Percentiles rank a stretch among this genome's conserved stretches.
Evolutionary conservation across 1,284 basidiomycete genomes (phyloP).

Genomic region (Hemileccinum hortonii): DNA sequence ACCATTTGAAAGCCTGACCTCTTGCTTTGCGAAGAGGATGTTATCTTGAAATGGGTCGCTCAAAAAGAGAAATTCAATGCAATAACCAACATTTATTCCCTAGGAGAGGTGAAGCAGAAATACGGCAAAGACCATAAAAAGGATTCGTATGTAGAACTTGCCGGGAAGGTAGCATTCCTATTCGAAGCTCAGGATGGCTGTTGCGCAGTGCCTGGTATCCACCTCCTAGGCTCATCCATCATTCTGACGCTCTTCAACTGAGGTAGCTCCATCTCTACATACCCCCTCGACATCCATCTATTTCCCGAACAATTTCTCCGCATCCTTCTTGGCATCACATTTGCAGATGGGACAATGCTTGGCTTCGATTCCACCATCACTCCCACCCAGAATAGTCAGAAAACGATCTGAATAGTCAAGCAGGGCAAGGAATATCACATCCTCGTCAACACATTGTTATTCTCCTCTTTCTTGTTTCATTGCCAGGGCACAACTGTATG

Average conservation of each 20-base stretch:
- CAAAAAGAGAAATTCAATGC: background rate
- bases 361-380: background rate
- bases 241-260: slow-evolving; percentile 1
- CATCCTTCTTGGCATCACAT: slow-evolving; percentile 1
- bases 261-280: background rate
- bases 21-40: background rate
- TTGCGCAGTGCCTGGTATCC: background rate
- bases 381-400: background rate
- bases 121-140: background rate
- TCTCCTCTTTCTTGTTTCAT: background rate
- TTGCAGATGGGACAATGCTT: background rate
- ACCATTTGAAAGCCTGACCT: background rate
- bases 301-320: background rate
- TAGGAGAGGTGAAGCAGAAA: slow-evolving; percentile 2
- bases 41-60: background rate
- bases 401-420: background rate
- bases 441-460: background rate
- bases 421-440: background rate
- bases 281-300: background rate
- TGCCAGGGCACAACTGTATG: slow-evolving; percentile 1
- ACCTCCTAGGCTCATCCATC: background rate
- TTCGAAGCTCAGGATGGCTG: slow-evolving; percentile 1
- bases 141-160: slow-evolving; percentile 1
- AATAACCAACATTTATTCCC: background rate
- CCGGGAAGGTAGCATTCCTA: background rate